Evolutionary conservation across 2,329 filamentous ascomycete species (phyloP).

Genomic region (Diaporthe destruens): DNA sequence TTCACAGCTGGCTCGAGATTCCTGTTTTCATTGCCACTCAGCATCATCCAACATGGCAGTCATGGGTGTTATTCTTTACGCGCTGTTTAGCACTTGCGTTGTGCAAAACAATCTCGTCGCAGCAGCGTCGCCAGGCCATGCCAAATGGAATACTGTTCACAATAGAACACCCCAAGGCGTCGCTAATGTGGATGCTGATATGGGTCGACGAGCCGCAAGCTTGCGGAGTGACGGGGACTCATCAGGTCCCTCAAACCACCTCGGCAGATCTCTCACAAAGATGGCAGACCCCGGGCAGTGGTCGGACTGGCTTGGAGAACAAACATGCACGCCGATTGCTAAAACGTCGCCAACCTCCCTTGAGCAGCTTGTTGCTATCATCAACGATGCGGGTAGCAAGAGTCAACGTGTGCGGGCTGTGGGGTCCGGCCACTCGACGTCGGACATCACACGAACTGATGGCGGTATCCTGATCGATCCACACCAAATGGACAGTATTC

Average conservation of each 20-base stretch:
- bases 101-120: neutral
- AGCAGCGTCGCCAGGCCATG: neutral
- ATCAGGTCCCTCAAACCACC: neutral
- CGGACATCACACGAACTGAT: conserved; percentile 44
- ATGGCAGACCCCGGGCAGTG: conserved; percentile 35
- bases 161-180: neutral
- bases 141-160: too few species aligned
- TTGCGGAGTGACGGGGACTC: neutral
- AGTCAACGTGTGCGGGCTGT: conserved; percentile 45
- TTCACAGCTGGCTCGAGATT: neutral
- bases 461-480: conserved; percentile 44
- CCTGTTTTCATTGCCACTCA: too few species aligned
- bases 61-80: neutral
- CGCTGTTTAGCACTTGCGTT: neutral
- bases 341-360: conserved; percentile 43
- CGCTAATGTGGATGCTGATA: neutral
- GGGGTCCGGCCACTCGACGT: conserved; percentile 48
- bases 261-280: neutral
- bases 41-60: neutral
- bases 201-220: neutral
- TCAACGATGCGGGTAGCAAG: conserved; percentile 43
- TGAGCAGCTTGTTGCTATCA: conserved; percentile 44
- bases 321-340: conserved; percentile 43
- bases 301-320: conserved; percentile 45
- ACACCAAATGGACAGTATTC: conserved; percentile 40